Conservation (phyloP, 768 basidiomycete genomes). For the Peribolospora kevripleyi region DNA sequence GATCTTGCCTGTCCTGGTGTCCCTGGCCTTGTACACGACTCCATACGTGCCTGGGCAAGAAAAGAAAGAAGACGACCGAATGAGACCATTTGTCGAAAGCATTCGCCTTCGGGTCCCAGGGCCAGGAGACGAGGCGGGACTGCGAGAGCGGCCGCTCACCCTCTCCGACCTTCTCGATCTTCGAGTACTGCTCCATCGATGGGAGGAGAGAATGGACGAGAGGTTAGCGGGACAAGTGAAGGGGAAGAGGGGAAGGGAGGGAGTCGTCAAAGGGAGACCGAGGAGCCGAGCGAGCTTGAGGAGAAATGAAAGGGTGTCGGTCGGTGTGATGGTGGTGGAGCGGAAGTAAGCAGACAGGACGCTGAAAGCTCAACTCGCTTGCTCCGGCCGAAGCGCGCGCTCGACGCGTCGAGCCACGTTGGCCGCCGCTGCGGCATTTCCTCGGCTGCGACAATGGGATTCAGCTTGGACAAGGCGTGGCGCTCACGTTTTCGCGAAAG, state of each 20-base stretch:
- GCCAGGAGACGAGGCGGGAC: not conserved
- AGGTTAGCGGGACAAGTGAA: not conserved
- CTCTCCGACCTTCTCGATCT: constrained; percentile 12
- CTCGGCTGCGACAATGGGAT: too few relatives aligned
- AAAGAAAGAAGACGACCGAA: not conserved
- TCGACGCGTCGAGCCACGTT: too few relatives aligned
- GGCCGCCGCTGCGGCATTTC: too few relatives aligned
- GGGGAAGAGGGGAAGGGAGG: not conserved
- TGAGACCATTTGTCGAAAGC: not conserved
- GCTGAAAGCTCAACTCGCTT: too few relatives aligned
- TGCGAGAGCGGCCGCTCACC: not conserved
- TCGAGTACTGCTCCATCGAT: constrained; percentile 11
- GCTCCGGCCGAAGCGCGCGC: too few relatives aligned
- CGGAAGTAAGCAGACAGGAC: too few relatives aligned
- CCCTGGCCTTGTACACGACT: constrained; percentile 91
- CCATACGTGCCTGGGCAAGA: constrained; percentile 62
- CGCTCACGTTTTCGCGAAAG: too few relatives aligned
- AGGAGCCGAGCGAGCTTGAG: not conserved
- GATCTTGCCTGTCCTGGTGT: constrained; percentile 48
- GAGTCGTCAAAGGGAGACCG: not conserved
- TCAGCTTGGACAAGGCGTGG: too few relatives aligned
- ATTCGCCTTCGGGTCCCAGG: too few relatives aligned
- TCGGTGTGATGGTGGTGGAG: too few relatives aligned
- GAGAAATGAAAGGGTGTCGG: too few relatives aligned
- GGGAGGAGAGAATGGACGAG: not conserved